Evolutionary conservation across 2,329 filamentous ascomycete species (phyloP).

Genomic region (Fusarium avenaceum): DNA sequence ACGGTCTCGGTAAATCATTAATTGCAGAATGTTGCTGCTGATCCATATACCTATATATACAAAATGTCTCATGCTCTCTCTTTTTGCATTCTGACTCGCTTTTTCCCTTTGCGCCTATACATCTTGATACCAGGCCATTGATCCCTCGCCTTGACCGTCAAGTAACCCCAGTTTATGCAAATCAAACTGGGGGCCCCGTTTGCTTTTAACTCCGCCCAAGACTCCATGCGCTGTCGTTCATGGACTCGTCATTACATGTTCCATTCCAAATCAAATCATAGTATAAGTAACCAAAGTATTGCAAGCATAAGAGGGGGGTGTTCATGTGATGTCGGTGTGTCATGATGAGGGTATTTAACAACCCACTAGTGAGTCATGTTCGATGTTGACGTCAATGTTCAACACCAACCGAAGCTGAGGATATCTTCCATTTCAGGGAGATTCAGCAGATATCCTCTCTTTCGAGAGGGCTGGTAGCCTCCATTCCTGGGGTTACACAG

Average conservation of each 20-base stretch:
- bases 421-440: slow-evolving; percentile 37
- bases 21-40: slow-evolving; percentile 30
- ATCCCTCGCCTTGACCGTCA: slow-evolving; percentile 33
- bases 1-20: slow-evolving; percentile 25
- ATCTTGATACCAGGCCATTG: slow-evolving; percentile 18
- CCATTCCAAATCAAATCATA: slow-evolving; percentile 33
- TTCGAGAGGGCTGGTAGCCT: slow-evolving; percentile 18
- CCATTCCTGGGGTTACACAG: slow-evolving; percentile 24
- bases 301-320: slow-evolving; percentile 28
- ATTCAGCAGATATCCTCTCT: slow-evolving; percentile 17
- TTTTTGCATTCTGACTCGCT: slow-evolving; percentile 26
- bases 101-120: slow-evolving; percentile 36
- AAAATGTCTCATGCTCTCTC: slow-evolving; percentile 35
- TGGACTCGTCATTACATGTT: slow-evolving; percentile 42
- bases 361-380: slow-evolving; percentile 9
- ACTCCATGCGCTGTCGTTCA: slow-evolving; percentile 47
- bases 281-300: slow-evolving; percentile 26
- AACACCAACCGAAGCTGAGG: slow-evolving; percentile 15
- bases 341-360: slow-evolving; percentile 10
- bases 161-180: slow-evolving; percentile 34
- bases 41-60: slow-evolving; percentile 33
- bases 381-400: neutral
- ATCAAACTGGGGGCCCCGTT: slow-evolving; percentile 31
- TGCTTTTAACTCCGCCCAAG: slow-evolving; percentile 40
- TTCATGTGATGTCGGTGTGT: slow-evolving; percentile 14